Conservation (phyloP, 352 stramenopile genomes). For the Hyaloperonospora arabidopsidis region DNA sequence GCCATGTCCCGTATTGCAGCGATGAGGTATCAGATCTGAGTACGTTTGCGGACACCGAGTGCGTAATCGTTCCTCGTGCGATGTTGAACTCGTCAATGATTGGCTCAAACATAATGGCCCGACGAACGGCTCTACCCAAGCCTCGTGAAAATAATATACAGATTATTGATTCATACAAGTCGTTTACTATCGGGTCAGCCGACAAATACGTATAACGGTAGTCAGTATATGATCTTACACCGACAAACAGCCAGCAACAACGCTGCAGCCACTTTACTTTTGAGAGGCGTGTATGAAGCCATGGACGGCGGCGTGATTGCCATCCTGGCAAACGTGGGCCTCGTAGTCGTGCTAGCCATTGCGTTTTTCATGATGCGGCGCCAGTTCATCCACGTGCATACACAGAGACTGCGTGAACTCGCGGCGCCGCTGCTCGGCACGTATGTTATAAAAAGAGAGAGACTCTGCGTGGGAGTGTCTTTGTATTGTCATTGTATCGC, state of each 20-base stretch:
- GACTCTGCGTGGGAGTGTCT: not conserved
- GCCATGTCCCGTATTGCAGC: conserved; percentile 6
- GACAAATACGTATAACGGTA: too few relatives aligned
- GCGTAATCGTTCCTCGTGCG: not conserved
- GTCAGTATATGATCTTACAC: too few relatives aligned
- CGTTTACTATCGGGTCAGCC: too few relatives aligned
- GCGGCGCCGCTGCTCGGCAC: conserved; percentile 42
- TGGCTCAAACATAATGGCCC: too few relatives aligned
- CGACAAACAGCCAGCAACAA: too few relatives aligned
- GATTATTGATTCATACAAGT: too few relatives aligned
- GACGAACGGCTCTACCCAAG: too few relatives aligned
- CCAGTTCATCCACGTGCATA: conserved; percentile 38
- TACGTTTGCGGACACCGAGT: conserved; percentile 10
- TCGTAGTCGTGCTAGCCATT: conserved; percentile 34
- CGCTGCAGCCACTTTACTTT: not conserved
- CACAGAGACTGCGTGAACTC: conserved; percentile 39
- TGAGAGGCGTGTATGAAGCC: conserved; percentile 12
- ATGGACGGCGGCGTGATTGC: conserved; percentile 31
- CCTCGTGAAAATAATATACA: too few relatives aligned
- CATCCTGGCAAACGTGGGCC: conserved; percentile 36
- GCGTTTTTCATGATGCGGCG: conserved; percentile 44
- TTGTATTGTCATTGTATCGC: conserved; percentile 1
- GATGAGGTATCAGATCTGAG: conserved; percentile 15
- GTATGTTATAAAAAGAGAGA: conserved; percentile 18
- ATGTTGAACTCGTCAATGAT: not conserved